Conservation (phyloP, 805 yeast genomes). For the Yarrowia osloensis region DNA sequence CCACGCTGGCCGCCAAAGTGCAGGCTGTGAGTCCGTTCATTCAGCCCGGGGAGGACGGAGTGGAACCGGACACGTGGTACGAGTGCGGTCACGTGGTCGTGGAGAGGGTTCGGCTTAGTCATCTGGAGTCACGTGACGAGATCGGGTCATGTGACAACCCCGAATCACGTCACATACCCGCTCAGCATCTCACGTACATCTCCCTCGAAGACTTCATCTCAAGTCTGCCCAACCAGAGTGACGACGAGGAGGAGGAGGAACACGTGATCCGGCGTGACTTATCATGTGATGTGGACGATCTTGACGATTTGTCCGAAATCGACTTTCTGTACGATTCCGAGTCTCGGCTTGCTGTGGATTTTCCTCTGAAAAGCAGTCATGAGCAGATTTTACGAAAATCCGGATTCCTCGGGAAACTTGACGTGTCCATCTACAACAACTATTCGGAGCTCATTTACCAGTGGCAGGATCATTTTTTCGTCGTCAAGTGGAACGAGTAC, state of each 20-base stretch:
- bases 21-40: neutral
- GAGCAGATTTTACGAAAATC: neutral
- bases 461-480: neutral
- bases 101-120: neutral
- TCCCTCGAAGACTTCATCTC: neutral
- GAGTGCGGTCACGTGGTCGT: neutral
- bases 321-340: neutral
- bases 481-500: neutral
- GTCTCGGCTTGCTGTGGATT: neutral
- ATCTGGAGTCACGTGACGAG: neutral
- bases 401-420: neutral
- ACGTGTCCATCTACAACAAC: slow-evolving; percentile 9
- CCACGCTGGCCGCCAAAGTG: neutral
- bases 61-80: neutral
- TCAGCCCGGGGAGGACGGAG: neutral
- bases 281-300: neutral
- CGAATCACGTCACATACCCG: neutral
- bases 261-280: neutral
- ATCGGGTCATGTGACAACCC: too few relatives aligned
- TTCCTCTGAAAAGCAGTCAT: neutral
- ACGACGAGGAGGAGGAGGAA: neutral
- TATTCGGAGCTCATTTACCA: neutral
- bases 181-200: too few relatives aligned
- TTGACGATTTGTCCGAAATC: neutral
- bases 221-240: neutral